Evolutionary conservation across 192 early-diverging fungal genomes (phyloP).

Genomic region (Coemansia sp.): DNA sequence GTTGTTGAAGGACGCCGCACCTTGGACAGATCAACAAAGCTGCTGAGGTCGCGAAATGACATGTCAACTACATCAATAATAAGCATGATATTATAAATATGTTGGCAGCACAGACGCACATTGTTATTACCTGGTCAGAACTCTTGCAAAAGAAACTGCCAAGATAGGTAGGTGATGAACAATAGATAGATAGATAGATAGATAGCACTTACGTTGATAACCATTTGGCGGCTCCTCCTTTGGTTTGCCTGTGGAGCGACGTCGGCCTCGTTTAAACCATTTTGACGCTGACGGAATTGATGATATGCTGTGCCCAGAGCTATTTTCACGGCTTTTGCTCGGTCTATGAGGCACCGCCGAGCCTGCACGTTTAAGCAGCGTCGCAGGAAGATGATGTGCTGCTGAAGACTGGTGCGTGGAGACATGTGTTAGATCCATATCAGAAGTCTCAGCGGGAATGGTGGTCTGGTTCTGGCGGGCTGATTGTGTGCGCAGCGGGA

Average conservation of each 20-base stretch:
- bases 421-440: conserved; percentile 2
- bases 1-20: conserved; percentile 50
- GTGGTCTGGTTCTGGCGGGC: conserved; percentile 43
- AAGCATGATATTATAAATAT: neutral
- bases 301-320: conserved; percentile 12
- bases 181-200: neutral
- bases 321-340: conserved; percentile 12
- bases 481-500: conserved; percentile 21
- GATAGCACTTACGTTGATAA: conserved; percentile 39
- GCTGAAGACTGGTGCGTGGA: conserved; percentile 19
- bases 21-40: conserved; percentile 52
- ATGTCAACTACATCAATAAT: conserved; percentile 33
- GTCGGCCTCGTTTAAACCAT: conserved; percentile 47
- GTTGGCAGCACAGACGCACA: neutral
- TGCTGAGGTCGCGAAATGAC: conserved; percentile 50
- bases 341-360: conserved; percentile 25
- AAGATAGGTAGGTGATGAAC: neutral
- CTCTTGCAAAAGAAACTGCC: neutral
- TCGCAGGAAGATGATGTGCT: neutral
- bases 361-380: conserved; percentile 35
- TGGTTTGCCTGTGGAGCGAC: conserved; percentile 20
- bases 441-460: conserved; percentile 10
- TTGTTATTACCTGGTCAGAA: neutral
- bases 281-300: conserved; percentile 26
- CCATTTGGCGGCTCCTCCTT: conserved; percentile 16